phyloP scores from a whole-genome alignment of 225 moss, liverwort and hornwort genomes.

The Bryoerythrophyllum caledonicum region DNA sequence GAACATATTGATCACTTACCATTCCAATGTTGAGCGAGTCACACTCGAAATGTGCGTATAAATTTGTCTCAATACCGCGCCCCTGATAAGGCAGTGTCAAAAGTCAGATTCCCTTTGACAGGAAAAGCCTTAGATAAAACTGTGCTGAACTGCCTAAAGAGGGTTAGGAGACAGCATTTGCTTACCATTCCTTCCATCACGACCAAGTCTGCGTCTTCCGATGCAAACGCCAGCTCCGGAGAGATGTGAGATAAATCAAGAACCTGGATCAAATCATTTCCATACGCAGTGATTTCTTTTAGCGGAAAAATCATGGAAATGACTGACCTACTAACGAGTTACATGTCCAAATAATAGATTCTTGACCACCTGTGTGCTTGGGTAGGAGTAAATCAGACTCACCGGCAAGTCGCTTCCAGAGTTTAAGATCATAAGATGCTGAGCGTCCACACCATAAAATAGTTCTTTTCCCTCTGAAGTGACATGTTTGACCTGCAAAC shows the following conservation, averaged over 20 bases:
- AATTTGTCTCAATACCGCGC: slow-evolving; percentile 89
- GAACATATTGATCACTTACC: slow-evolving; percentile 37
- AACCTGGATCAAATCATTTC: slow-evolving; percentile 42
- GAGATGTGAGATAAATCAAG: slow-evolving; percentile 70
- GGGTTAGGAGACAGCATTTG: not conserved
- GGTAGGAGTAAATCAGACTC: slow-evolving; percentile 13
- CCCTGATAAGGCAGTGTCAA: slow-evolving; percentile 45
- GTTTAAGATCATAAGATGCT: slow-evolving; percentile 75
- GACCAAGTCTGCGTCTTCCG: slow-evolving; percentile 83
- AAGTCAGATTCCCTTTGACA: slow-evolving; percentile 25
- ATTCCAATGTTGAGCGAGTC: slow-evolving; percentile 93
- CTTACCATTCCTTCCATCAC: slow-evolving; percentile 90
- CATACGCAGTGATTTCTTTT: not conserved
- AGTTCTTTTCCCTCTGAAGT: slow-evolving; percentile 51
- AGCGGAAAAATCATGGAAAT: slow-evolving; percentile 2
- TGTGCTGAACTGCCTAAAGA: not conserved
- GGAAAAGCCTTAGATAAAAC: not conserved
- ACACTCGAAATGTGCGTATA: slow-evolving; percentile 86
- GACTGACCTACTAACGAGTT: not conserved
- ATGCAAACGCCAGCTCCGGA: slow-evolving; percentile 73
- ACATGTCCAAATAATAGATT: not conserved
- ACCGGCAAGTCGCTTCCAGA: slow-evolving; percentile 97
- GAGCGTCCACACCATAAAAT: slow-evolving; percentile 76
- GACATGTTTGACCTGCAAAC: slow-evolving; percentile 59
- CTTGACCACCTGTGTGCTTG: slow-evolving; percentile 5